Evolutionary conservation across 106 monocot species (phyloP).

Genomic region (Vanilla planifolia): DNA sequence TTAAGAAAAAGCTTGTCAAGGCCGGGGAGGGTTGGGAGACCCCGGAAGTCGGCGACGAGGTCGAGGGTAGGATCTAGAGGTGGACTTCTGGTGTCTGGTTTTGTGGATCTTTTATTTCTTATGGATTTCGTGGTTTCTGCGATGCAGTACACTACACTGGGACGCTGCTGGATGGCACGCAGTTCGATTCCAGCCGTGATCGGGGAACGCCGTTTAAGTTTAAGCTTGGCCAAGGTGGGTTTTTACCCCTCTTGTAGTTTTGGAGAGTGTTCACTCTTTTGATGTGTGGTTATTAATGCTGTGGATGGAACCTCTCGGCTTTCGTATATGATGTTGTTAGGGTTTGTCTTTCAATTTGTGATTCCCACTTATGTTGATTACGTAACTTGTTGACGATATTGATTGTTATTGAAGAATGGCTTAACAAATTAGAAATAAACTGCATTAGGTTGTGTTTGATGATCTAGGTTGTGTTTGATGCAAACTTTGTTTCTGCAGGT

Average conservation of each 20-base stretch:
- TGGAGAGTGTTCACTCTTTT: too few relatives aligned
- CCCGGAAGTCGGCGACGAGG: constrained; percentile 85
- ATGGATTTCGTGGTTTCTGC: background rate
- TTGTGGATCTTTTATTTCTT: background rate
- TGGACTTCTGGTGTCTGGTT: background rate
- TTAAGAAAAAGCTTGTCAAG: constrained; percentile 89
- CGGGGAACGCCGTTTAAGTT: constrained; percentile 80
- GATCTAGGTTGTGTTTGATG: too few relatives aligned
- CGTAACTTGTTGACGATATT: too few relatives aligned
- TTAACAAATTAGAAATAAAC: too few relatives aligned
- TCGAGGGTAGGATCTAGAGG: constrained; percentile 42
- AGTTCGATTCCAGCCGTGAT: constrained; percentile 91
- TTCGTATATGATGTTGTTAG: too few relatives aligned
- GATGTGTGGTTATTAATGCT: too few relatives aligned
- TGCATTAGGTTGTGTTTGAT: too few relatives aligned
- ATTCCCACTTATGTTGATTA: too few relatives aligned
- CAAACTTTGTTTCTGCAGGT: too few relatives aligned
- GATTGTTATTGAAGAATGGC: too few relatives aligned
- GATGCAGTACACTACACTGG: constrained; percentile 88
- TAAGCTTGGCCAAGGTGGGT: constrained; percentile 91
- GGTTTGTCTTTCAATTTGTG: too few relatives aligned
- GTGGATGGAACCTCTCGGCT: too few relatives aligned
- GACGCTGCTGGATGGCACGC: constrained; percentile 78
- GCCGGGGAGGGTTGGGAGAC: constrained; percentile 80
- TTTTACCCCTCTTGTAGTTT: background rate